Conservation (phyloP, 2,329 filamentous ascomycete species). For the Botrytis tulipae region DNA sequence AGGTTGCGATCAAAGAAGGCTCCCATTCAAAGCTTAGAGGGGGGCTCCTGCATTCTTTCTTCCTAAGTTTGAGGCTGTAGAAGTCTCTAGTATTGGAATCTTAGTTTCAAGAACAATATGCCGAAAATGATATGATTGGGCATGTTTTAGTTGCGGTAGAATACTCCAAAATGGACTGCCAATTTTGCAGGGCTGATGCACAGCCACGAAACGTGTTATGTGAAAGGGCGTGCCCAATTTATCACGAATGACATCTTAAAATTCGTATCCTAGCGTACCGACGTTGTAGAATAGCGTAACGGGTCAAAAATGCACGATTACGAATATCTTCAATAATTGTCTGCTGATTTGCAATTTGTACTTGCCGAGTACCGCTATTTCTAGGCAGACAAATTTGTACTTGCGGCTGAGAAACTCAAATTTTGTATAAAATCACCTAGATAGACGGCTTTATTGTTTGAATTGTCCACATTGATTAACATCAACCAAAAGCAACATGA, state of each 20-base stretch:
- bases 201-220: slow-evolving; percentile 3
- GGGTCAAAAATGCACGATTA: neutral
- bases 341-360: neutral
- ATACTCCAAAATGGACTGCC: neutral
- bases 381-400: neutral
- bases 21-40: neutral
- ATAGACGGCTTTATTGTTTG: neutral
- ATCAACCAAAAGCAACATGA: neutral
- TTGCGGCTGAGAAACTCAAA: slow-evolving; percentile 1
- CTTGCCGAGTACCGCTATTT: neutral
- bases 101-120: neutral
- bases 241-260: neutral
- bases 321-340: neutral
- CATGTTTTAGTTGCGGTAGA: neutral
- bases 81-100: neutral
- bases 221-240: neutral
- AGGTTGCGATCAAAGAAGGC: neutral
- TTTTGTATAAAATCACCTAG: neutral
- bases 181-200: neutral
- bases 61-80: neutral
- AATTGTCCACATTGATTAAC: neutral
- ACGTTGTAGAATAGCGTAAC: neutral
- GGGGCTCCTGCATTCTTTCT: neutral
- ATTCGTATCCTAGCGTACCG: neutral
- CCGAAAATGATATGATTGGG: neutral